Conservation (phyloP, 2,329 filamentous ascomycete species). For the Fusarium oxysporum region DNA sequence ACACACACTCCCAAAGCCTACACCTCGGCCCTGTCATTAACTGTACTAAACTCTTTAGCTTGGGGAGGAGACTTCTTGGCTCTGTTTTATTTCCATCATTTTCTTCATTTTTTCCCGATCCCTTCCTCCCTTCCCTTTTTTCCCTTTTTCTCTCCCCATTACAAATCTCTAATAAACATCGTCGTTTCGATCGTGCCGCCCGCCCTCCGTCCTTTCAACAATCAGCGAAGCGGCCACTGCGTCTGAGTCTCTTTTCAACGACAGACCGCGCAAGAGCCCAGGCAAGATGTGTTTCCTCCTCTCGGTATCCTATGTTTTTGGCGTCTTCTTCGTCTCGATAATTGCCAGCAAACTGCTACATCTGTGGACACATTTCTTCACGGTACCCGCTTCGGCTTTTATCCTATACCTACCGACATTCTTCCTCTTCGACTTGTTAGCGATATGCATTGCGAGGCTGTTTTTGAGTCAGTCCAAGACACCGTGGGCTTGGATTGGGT, state of each 20-base stretch:
- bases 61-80: neutral
- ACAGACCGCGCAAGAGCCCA: neutral
- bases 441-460: conserved; percentile 42
- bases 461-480: conserved; percentile 41
- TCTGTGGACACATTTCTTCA: conserved; percentile 43
- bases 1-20: neutral
- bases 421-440: conserved; percentile 45
- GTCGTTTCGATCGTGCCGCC: neutral
- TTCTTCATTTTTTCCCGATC: conserved; percentile 1
- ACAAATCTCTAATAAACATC: neutral
- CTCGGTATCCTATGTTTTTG: conserved; percentile 46
- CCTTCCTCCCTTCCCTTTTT: neutral
- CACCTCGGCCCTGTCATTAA: neutral
- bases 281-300: conserved; percentile 40
- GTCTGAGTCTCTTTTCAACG: conserved; percentile 5
- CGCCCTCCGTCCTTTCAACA: conserved; percentile 18
- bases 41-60: neutral
- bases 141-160: neutral
- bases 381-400: conserved; percentile 44
- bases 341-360: conserved; percentile 46
- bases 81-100: conserved; percentile 4
- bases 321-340: conserved; percentile 47
- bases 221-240: conserved; percentile 17
- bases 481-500: conserved; percentile 35
- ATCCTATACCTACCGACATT: conserved; percentile 50